Conservation (phyloP, 495 filamentous ascomycete species). For the Opeltia flavorubescens region DNA sequence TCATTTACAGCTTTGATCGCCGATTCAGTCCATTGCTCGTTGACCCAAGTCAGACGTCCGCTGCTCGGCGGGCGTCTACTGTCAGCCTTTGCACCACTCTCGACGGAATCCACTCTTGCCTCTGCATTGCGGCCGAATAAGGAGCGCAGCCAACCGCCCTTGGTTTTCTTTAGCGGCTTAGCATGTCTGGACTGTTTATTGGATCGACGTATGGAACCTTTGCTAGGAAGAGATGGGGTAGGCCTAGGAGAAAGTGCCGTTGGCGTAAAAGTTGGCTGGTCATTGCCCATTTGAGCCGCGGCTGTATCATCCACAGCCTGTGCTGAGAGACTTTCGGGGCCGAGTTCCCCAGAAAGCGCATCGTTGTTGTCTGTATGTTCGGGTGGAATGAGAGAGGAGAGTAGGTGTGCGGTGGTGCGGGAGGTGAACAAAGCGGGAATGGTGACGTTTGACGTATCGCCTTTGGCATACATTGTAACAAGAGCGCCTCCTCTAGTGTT, state of each 20-base stretch:
- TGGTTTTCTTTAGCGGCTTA: constrained; percentile 10
- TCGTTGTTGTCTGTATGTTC: not conserved
- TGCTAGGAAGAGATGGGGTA: constrained; percentile 17
- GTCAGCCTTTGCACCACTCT: constrained; percentile 27
- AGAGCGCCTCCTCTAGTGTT: constrained; percentile 71
- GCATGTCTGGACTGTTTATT: constrained; percentile 11
- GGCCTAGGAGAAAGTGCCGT: constrained; percentile 11
- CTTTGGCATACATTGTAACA: constrained; percentile 92
- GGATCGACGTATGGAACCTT: constrained; percentile 3
- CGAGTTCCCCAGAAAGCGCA: not conserved
- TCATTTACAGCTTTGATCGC: constrained; percentile 22
- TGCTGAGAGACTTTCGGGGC: constrained; percentile 11
- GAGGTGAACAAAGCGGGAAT: constrained; percentile 94
- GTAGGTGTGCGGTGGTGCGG: constrained; percentile 80
- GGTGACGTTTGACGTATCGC: constrained; percentile 85
- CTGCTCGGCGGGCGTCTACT: constrained; percentile 65
- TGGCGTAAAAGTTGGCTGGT: not conserved
- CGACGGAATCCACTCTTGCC: constrained; percentile 1
- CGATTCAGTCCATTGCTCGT: constrained; percentile 54
- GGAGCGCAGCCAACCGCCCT: constrained; percentile 40
- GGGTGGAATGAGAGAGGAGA: constrained; percentile 71
- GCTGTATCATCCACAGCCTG: too few relatives aligned
- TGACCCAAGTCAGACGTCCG: constrained; percentile 65
- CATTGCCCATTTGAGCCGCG: constrained; percentile 13
- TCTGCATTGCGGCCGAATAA: constrained; percentile 38